Conservation (phyloP, 352 stramenopile species). For the Globisporangium heterothallicum region DNA sequence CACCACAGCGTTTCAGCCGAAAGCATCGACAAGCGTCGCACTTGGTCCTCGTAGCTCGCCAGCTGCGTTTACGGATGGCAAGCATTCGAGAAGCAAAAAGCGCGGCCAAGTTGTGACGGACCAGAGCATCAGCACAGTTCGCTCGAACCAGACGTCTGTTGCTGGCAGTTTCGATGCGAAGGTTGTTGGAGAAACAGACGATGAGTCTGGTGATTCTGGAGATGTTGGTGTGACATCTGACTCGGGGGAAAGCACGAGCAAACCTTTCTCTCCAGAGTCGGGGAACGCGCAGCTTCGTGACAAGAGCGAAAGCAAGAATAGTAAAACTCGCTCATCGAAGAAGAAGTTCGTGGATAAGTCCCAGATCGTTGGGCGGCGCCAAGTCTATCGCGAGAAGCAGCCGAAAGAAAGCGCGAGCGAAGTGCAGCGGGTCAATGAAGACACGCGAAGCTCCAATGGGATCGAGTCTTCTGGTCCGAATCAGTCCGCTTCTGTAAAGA, state of each 20-base stretch:
- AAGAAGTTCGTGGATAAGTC: constrained; percentile 18
- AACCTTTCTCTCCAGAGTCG: constrained; percentile 5
- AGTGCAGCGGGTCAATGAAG: background rate
- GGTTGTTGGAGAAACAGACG: constrained; percentile 3
- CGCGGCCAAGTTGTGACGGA: background rate
- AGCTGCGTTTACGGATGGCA: background rate
- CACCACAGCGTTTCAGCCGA: background rate
- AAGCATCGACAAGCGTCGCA: background rate
- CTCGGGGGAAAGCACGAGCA: constrained; percentile 12
- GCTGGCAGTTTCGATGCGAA: no score
- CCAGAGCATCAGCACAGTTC: background rate
- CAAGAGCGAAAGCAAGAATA: constrained; percentile 19
- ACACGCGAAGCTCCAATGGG: background rate
- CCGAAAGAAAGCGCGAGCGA: constrained; percentile 12
- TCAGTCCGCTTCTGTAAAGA: background rate
- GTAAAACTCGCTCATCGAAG: constrained; percentile 14
- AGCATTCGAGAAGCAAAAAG: constrained; percentile 3
- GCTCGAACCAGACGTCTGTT: background rate
- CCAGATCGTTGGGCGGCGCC: constrained; percentile 24
- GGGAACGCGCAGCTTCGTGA: constrained; percentile 10
- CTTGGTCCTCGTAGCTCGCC: constrained; percentile 2
- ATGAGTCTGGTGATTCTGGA: constrained; percentile 17
- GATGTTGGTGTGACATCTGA: constrained; percentile 9
- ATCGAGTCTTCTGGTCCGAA: background rate
- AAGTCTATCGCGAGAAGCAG: constrained; percentile 64